Evolutionary conservation across 2,329 filamentous ascomycete species (phyloP), one percentile per base, ranked within the genome.

Genomic region (Stagonosporopsis tanaceti): DNA sequence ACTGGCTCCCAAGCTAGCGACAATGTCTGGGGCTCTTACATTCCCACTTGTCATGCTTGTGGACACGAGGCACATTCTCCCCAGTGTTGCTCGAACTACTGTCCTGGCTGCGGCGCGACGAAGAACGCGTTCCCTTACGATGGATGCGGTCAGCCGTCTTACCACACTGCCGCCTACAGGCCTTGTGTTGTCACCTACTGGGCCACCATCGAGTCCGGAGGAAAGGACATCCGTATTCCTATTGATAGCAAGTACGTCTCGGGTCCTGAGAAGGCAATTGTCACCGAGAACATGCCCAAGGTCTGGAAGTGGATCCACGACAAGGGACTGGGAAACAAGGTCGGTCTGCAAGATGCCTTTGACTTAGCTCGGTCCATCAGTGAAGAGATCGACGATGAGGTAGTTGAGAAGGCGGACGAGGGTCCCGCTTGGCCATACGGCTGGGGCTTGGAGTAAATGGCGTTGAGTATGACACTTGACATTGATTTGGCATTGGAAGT

Each of bases 271-370:
- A 71, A 71, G 50, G 40, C 8, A 5, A 52, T 68, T 27, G 32
- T 64, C 34, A 53, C 59, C 27, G 35, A 38, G 4, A 53, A 38
- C 14, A 34, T 69, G 60, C 62, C 64, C 50, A 68, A 63, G 42
- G 57, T 68, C 1, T 72, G 67, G 69, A 66, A 66, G 40, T 72
- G 68, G 68, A 47, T 65, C 0, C 53, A 65, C 20, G 60, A 70
- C 20, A 69, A 65, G 48, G 53, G 52, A 6, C 60, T 72, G 6
- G 37, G 30, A 24, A 52, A 63, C 20, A 63, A 57, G 32, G 42
- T 70, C 15, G 28, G 47, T n/a, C 58, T 72, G 2, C 59, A 67
- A 12, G 64, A 70, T 47, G 63, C 66, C 3, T 68, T 60, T n/a
- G 62, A 70, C 34, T 22, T 71, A 14, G 66, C 66, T 39, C 57